Evolutionary conservation across 257 asterid genomes (phyloP), one percentile per base, ranked within the genome.

Genomic region (Thymus mandschuricus): DNA sequence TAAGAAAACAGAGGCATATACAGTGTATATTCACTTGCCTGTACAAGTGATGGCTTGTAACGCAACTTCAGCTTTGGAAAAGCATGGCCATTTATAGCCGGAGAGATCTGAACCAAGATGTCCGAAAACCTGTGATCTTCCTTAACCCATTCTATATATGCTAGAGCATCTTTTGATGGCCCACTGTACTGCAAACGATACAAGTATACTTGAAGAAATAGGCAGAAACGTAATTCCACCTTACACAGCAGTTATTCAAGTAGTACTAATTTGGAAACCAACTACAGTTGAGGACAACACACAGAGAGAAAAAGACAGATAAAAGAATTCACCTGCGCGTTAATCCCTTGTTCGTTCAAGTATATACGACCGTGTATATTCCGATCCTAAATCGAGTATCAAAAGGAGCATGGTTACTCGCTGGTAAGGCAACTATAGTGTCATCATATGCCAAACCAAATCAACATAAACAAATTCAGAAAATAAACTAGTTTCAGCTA

Each of bases 1-100:
- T 58, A 45, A 60, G 27, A 49, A 31, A 63, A 55, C 13, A 11
- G 64, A 60, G 27, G 59, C n/a, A 41, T 27, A 41, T 46, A 35
- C 21, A 21, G 21, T 21, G 21, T 59, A 70, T 21, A 66, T 41
- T 58, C 58, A 60, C 92, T 83, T 78, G 79, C 98, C 97, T 94
- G 99, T 30, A 94, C 99, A 81, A 94, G 99, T 64, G 98, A 89
- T 41, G 99, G 98, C 85, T 94, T 94, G 82, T 91, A 91, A 0
- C 99, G 97, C 73, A 94, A 81, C 84, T 85, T 94, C 83, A 94
- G 75, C 76, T 90, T 88, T 38, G 99, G 99, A 76, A 94, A 94
- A 66, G 93, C 90, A 73, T 94, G 99, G 58, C 92, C 90, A 38
- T 83, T 78, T 68, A 76, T 60, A 64, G 95, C 87, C 11, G 95